These are phyloP conservation scores for Aphanomyces invadans DNA, from an alignment of 352 stramenopile genomes.

Conservation along the genomic window DNA sequence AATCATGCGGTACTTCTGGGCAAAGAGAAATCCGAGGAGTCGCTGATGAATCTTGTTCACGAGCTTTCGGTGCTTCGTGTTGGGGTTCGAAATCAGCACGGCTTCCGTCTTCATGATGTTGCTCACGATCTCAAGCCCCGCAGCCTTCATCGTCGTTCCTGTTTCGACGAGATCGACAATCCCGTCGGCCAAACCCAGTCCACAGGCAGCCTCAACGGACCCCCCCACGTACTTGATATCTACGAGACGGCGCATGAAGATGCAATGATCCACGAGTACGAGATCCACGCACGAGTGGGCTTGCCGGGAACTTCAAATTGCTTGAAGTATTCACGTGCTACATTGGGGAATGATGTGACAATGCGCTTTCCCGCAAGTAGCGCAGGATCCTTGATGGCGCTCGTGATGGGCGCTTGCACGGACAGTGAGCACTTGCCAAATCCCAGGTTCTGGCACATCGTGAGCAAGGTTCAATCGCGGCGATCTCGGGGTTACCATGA, in stretches of 20 bases:
- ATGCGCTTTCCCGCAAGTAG: constrained; percentile 93
- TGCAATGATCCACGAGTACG: neutral
- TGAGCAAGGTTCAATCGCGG: neutral
- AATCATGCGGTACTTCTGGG: constrained; percentile 96
- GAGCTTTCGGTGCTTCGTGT: constrained; percentile 58
- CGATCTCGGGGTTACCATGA: constrained; percentile 47
- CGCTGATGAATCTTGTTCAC: constrained; percentile 85
- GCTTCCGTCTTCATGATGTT: constrained; percentile 90
- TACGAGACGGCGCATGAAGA: constrained; percentile 27
- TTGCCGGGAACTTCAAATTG: constrained; percentile 61
- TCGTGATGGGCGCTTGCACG: constrained; percentile 91
- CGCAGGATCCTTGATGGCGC: constrained; percentile 71
- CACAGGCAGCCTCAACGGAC: constrained; percentile 96
- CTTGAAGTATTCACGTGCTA: constrained; percentile 94
- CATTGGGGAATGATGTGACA: constrained; percentile 94
- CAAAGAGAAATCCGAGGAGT: constrained; percentile 95
- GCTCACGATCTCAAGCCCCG: constrained; percentile 91
- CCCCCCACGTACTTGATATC: constrained; percentile 96
- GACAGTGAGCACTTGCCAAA: constrained; percentile 95
- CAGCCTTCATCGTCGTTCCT: constrained; percentile 97
- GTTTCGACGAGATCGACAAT: constrained; percentile 99
- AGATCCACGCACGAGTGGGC: constrained; percentile 27
- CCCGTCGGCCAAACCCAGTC: constrained; percentile 94
- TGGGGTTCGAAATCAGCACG: constrained; percentile 87
- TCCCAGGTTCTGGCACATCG: constrained; percentile 53